These are phyloP conservation scores for Hypoxylon sp. DNA, from an alignment of 2,329 filamentous ascomycete genomes.

Conservation along the genomic window DNA sequence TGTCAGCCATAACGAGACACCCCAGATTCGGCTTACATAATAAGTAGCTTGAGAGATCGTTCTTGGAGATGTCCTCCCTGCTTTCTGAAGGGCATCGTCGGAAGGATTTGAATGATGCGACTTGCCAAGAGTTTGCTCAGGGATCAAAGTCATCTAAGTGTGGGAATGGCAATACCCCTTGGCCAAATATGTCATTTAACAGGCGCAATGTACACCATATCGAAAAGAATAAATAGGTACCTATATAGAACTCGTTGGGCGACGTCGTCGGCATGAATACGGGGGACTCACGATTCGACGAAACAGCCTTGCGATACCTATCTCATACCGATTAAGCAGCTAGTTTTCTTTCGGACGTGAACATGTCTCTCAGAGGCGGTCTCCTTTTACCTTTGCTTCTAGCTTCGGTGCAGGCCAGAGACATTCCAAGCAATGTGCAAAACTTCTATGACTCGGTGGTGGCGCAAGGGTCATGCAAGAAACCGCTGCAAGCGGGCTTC, in stretches of 20 bases:
- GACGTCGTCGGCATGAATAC: background rate
- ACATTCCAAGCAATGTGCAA: constrained; percentile 15
- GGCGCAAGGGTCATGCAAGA: constrained; percentile 13
- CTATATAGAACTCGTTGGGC: background rate
- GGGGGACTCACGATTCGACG: too few relatives aligned
- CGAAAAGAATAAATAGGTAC: background rate
- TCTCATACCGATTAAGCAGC: background rate
- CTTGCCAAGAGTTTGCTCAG: background rate
- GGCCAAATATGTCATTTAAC: background rate
- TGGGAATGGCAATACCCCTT: background rate
- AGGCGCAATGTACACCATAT: background rate
- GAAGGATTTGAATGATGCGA: background rate
- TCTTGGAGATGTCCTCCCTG: background rate
- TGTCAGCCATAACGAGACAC: background rate
- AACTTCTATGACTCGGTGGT: constrained; percentile 20
- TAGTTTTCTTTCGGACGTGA: background rate
- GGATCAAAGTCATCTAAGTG: background rate
- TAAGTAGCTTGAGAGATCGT: background rate
- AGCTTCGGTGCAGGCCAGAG: constrained; percentile 11
- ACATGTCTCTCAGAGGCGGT: background rate
- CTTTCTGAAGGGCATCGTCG: background rate
- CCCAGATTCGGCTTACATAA: background rate
- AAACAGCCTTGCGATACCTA: background rate
- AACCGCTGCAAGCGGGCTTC: constrained; percentile 17
- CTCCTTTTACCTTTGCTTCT: constrained; percentile 4